phyloP scores from a whole-genome alignment of 2,329 filamentous ascomycete genomes.

The Camptophora hylomeconis region DNA sequence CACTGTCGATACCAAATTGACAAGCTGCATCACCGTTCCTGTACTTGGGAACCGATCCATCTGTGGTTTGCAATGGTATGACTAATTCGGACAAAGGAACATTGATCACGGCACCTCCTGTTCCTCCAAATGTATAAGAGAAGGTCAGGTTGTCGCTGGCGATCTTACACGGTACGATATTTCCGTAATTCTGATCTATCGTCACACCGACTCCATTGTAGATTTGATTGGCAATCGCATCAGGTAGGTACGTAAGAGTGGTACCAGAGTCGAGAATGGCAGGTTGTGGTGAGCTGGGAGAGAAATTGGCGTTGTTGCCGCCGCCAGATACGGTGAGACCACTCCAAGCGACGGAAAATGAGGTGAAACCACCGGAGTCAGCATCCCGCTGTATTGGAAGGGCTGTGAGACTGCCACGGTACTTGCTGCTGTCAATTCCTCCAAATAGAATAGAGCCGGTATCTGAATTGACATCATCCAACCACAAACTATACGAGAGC shows the following conservation, averaged over 20 bases:
- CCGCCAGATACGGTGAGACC: slow-evolving; percentile 18
- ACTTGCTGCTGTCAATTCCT: slow-evolving; percentile 67
- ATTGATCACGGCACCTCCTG: slow-evolving; percentile 21
- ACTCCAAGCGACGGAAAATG: slow-evolving; percentile 34
- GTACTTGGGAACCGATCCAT: slow-evolving; percentile 39
- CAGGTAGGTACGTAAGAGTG: slow-evolving; percentile 58
- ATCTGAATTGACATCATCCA: slow-evolving; percentile 42
- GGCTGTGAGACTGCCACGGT: slow-evolving; percentile 47
- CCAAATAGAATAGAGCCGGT: slow-evolving; percentile 66
- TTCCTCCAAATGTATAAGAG: slow-evolving; percentile 41
- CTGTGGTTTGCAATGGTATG: slow-evolving; percentile 38
- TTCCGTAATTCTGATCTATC: slow-evolving; percentile 26
- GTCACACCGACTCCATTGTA: slow-evolving; percentile 44
- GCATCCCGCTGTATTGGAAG: slow-evolving; percentile 42
- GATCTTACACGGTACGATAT: slow-evolving; percentile 29
- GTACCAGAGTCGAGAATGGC: slow-evolving; percentile 64
- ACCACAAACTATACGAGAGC: slow-evolving; percentile 23
- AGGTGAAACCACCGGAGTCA: slow-evolving; percentile 41
- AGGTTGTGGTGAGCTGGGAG: slow-evolving; percentile 27
- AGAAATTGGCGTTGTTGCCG: slow-evolving; percentile 27
- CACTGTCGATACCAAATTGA: slow-evolving; percentile 53
- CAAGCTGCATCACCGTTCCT: slow-evolving; percentile 44
- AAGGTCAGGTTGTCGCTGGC: slow-evolving; percentile 28
- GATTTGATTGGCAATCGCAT: slow-evolving; percentile 41
- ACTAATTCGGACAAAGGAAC: slow-evolving; percentile 42